A percentile compares a stretch with the other conserved stretches of the same genome.
These are phyloP conservation scores for Acorus gramineus DNA, from an alignment of 106 monocot species.

Conservation along the genomic window DNA sequence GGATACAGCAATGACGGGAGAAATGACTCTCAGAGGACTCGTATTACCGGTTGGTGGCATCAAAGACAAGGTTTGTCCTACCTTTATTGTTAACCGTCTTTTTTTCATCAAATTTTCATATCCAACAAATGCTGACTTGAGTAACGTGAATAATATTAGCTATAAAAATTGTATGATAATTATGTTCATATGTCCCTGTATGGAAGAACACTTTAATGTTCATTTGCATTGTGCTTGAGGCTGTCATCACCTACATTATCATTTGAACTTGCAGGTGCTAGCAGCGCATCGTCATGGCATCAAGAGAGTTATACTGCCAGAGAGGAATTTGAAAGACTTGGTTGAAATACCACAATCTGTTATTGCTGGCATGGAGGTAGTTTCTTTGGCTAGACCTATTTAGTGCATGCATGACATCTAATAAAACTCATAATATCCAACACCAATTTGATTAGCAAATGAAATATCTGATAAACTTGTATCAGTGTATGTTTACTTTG, in stretches of 20 bases:
- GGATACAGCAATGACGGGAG: constrained; percentile 9
- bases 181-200: neutral
- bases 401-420: too few relatives aligned
- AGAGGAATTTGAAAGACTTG: constrained; percentile 4
- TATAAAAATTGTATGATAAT: neutral
- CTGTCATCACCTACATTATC: neutral
- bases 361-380: too few relatives aligned
- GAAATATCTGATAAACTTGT: too few relatives aligned
- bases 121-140: neutral
- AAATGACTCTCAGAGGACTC: constrained; percentile 2
- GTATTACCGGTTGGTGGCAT: constrained; percentile 7
- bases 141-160: neutral
- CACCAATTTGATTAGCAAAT: too few relatives aligned
- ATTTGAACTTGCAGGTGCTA: neutral
- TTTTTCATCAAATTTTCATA: neutral
- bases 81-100: neutral
- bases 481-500: too few relatives aligned
- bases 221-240: too few relatives aligned
- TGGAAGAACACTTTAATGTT: neutral
- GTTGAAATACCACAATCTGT: neutral
- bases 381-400: too few relatives aligned
- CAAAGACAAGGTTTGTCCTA: constrained; percentile 5
- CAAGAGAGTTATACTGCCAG: constrained; percentile 1
- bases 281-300: constrained; percentile 10
- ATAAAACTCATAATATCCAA: too few relatives aligned